A percentile compares a stretch with the other conserved stretches of the same genome.
These are phyloP conservation scores for Cyclotella choctawhatcheeana DNA, from an alignment of 108 stramenopile genomes.

Conservation along the genomic window DNA sequence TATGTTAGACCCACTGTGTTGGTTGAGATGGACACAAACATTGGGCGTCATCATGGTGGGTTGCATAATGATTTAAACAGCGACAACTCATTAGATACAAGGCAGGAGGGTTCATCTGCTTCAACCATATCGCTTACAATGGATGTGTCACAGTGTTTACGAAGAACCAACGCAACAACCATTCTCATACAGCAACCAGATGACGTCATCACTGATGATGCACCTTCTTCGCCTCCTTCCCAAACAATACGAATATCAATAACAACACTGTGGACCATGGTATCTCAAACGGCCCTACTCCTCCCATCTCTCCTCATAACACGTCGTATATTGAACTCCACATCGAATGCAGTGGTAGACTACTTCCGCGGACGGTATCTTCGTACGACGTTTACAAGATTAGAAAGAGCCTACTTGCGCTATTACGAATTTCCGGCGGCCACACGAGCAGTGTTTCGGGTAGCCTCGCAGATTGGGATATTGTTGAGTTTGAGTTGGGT, in stretches of 20 bases:
- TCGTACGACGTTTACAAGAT: conserved; percentile 57
- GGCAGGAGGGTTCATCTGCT: conserved; percentile 6
- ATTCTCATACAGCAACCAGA: neutral
- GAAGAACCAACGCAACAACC: neutral
- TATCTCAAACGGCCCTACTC: conserved; percentile 18
- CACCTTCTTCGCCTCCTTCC: no score
- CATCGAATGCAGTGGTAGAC: conserved; percentile 50
- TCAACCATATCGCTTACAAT: neutral
- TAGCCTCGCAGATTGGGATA: conserved; percentile 52
- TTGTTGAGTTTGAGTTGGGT: conserved; percentile 41
- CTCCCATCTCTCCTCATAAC: conserved; percentile 44
- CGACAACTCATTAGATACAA: conserved; percentile 9
- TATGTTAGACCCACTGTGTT: no score
- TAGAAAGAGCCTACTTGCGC: conserved; percentile 52
- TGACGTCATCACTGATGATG: neutral
- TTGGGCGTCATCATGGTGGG: neutral
- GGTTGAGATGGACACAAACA: conserved; percentile 33
- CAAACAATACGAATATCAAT: no score
- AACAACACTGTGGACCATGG: neutral
- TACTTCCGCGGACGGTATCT: conserved; percentile 68
- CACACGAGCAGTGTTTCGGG: conserved; percentile 50
- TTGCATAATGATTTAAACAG: neutral
- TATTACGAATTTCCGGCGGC: conserved; percentile 71
- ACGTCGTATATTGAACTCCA: conserved; percentile 42
- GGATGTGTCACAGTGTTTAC: neutral